phyloP scores from a whole-genome alignment of 2,329 filamentous ascomycete species.

The Clonostachys rosea region DNA sequence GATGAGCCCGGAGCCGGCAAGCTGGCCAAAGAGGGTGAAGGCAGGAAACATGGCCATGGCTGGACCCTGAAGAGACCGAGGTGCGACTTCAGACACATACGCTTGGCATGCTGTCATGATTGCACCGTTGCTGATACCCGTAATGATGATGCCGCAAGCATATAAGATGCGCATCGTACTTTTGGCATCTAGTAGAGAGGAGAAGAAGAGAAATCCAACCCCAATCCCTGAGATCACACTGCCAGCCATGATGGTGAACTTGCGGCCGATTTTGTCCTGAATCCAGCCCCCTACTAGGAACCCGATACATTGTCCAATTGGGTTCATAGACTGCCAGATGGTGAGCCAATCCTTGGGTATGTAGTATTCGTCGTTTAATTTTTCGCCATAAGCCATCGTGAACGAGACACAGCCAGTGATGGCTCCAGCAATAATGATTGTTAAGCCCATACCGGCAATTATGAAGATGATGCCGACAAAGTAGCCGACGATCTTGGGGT shows the following conservation, averaged over 20 bases:
- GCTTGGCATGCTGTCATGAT: conserved; percentile 36
- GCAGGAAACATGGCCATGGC: conserved; percentile 42
- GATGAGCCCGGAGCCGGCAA: conserved; percentile 36
- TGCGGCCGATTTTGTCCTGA: conserved; percentile 17
- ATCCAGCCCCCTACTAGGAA: conserved; percentile 16
- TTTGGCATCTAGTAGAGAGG: conserved; percentile 5
- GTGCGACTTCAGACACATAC: conserved; percentile 44
- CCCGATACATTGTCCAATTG: conserved; percentile 14
- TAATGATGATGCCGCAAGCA: conserved; percentile 13
- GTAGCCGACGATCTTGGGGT: conserved; percentile 17
- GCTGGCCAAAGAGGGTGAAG: conserved; percentile 41
- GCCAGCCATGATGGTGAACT: conserved; percentile 12
- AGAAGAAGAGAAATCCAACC: conserved; percentile 18
- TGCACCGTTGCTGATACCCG: conserved; percentile 25
- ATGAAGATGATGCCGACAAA: conserved; percentile 16
- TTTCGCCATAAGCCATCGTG: conserved; percentile 17
- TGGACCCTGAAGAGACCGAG: conserved; percentile 36
- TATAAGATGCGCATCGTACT: conserved; percentile 12
- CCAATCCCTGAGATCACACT: conserved; percentile 13
- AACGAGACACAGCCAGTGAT: conserved; percentile 18
- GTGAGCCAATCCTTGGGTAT: conserved; percentile 19
- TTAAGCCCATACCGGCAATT: conserved; percentile 20
- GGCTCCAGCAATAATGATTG: conserved; percentile 14
- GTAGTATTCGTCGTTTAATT: conserved; percentile 11
- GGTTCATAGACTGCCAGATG: conserved; percentile 14